phyloP scores from a whole-genome alignment of 2,329 filamentous ascomycete genomes.

The Beauveria pseudobassiana region DNA sequence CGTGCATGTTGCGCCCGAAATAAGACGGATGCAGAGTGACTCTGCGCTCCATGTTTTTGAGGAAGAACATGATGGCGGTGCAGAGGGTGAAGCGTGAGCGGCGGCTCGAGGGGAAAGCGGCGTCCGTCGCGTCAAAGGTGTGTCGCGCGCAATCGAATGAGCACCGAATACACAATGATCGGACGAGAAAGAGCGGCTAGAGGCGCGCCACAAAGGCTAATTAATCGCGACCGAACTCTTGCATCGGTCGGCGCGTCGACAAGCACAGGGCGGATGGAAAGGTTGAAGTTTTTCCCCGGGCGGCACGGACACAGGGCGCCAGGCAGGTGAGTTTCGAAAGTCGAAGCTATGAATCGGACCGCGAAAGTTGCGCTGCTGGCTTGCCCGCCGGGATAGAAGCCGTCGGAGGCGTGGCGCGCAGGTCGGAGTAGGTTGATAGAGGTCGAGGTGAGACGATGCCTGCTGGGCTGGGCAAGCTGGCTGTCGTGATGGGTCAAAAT shows the following conservation, averaged over 20 bases:
- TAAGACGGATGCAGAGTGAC: constrained; percentile 95
- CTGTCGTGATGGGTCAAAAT: constrained; percentile 1
- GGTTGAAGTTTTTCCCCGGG: background rate
- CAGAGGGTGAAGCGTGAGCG: background rate
- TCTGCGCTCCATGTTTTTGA: constrained; percentile 91
- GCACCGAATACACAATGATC: background rate
- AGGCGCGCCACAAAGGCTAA: background rate
- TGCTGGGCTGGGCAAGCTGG: background rate
- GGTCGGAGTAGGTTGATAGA: constrained; percentile 7
- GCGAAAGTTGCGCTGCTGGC: constrained; percentile 15
- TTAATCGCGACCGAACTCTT: background rate
- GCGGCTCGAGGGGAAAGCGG: background rate
- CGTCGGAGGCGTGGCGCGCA: constrained; percentile 11
- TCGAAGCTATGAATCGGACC: constrained; percentile 4
- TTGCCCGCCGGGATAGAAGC: constrained; percentile 11
- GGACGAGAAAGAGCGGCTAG: constrained; percentile 6
- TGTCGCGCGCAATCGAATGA: background rate
- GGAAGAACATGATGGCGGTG: constrained; percentile 76
- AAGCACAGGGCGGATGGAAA: no score
- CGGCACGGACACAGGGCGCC: background rate
- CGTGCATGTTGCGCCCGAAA: constrained; percentile 88
- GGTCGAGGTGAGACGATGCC: constrained; percentile 9
- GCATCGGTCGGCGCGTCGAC: constrained; percentile 11
- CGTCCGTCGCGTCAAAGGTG: background rate
- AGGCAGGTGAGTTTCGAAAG: background rate